A percentile compares a stretch with the other conserved stretches of the same genome.
These are phyloP conservation scores for Dipteronia sinensis DNA, from an alignment of 345 rosid genomes.

Conservation along the genomic window DNA sequence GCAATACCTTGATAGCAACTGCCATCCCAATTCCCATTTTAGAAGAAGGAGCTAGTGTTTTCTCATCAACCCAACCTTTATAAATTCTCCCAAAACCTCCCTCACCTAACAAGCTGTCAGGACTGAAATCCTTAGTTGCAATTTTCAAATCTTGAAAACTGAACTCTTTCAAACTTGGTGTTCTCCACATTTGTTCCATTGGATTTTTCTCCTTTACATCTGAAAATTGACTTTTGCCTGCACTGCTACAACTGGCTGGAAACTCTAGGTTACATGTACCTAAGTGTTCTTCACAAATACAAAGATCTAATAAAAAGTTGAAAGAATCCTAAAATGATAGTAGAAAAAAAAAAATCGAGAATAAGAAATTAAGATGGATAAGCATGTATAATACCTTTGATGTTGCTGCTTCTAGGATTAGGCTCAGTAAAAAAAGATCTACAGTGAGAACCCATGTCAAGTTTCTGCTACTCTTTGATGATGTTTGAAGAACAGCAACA, in stretches of 20 bases:
- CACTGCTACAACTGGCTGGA: slow-evolving; percentile 42
- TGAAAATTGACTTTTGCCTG: slow-evolving; percentile 39
- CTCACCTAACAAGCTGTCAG: slow-evolving; percentile 68
- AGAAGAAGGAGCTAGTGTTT: slow-evolving; percentile 56
- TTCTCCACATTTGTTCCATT: slow-evolving; percentile 33
- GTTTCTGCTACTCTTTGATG: too few relatives aligned
- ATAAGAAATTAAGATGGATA: too few relatives aligned
- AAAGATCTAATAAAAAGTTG: neutral
- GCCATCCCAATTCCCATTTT: slow-evolving; percentile 52
- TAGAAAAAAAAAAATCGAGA: too few relatives aligned
- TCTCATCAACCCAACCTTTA: slow-evolving; percentile 77
- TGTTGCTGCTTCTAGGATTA: too few relatives aligned
- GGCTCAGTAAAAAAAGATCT: too few relatives aligned
- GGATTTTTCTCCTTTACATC: slow-evolving; percentile 21
- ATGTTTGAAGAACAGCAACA: too few relatives aligned
- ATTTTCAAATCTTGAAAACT: slow-evolving; percentile 50
- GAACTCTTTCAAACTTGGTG: slow-evolving; percentile 53
- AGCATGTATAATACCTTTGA: too few relatives aligned
- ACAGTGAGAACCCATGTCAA: too few relatives aligned
- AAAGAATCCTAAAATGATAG: too few relatives aligned
- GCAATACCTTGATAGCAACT: slow-evolving; percentile 76
- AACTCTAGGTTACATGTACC: slow-evolving; percentile 24
- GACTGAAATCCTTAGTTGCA: slow-evolving; percentile 58
- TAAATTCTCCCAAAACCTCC: slow-evolving; percentile 84
- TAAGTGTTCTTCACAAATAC: neutral